A percentile compares a stretch with the other conserved stretches of the same genome.
Conservation (phyloP, 2,329 filamentous ascomycete genomes). For the Knoxdaviesia proteae region DNA sequence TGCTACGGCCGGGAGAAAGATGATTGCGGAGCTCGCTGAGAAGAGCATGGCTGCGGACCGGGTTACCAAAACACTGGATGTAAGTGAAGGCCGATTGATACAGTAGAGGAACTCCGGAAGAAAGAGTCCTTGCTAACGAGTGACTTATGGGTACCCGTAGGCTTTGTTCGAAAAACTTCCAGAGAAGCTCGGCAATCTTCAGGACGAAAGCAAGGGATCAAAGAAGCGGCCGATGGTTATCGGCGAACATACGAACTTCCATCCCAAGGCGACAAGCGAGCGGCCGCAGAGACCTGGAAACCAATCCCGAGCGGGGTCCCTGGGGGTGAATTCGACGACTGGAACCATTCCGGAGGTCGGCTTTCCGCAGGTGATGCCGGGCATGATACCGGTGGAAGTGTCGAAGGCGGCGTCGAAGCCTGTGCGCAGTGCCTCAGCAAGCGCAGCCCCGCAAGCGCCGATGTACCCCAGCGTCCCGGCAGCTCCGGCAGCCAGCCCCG, state of each 20-base stretch:
- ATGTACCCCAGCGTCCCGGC: conserved; percentile 13
- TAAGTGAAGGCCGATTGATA: conserved; percentile 19
- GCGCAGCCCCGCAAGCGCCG: conserved; percentile 17
- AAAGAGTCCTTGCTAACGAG: neutral
- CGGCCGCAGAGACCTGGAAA: conserved; percentile 1
- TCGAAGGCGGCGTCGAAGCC: too few species aligned
- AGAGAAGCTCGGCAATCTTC: conserved; percentile 30
- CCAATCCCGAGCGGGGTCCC: too few species aligned
- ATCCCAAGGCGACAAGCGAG: conserved; percentile 10
- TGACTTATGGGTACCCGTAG: conserved; percentile 18
- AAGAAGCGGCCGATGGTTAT: conserved; percentile 1
- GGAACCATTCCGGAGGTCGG: conserved; percentile 11
- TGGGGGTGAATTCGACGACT: conserved; percentile 11
- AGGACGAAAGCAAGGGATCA: neutral
- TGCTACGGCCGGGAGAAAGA: conserved; percentile 65
- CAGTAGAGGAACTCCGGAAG: too few species aligned
- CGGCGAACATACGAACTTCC: conserved; percentile 14
- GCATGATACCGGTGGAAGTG: conserved; percentile 24
- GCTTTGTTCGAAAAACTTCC: conserved; percentile 69
- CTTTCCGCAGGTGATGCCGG: conserved; percentile 15
- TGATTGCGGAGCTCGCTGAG: conserved; percentile 57
- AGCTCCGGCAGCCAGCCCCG: conserved; percentile 7
- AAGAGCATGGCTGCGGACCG: conserved; percentile 78
- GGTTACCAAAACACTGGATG: conserved; percentile 57
- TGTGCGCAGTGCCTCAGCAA: too few species aligned